Conservation (phyloP, 1,284 basidiomycete genomes). For the Pyrrhoderma noxium region DNA sequence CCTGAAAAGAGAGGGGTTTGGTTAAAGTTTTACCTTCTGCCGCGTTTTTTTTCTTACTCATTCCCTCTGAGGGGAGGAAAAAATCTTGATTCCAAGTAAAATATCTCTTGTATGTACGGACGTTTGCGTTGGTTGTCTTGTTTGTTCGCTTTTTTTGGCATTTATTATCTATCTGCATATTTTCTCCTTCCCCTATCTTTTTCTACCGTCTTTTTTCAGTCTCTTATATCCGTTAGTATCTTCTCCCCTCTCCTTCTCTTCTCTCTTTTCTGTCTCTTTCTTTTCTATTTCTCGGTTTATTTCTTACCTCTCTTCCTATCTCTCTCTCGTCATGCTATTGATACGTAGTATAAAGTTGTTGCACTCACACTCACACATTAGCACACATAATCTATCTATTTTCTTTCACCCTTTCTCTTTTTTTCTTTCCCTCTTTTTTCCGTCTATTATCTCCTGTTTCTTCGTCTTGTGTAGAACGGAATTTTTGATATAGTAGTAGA, state of each 20-base stretch:
- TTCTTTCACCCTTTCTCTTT: not conserved
- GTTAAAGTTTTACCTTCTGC: too few species aligned
- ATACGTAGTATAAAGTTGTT: not conserved
- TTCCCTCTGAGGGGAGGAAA: too few species aligned
- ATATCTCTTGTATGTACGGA: too few species aligned
- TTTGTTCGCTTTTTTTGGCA: not conserved
- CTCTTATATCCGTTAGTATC: not conserved
- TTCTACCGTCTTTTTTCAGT: not conserved
- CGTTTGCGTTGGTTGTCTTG: too few species aligned
- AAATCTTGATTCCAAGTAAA: too few species aligned
- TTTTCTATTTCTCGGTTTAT: not conserved
- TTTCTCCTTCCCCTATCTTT: not conserved
- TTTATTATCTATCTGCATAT: not conserved
- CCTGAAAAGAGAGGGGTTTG: too few species aligned
- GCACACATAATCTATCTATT: not conserved
- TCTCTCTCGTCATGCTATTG: not conserved
- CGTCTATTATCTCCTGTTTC: not conserved
- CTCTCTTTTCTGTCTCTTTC: not conserved
- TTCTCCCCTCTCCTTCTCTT: not conserved
- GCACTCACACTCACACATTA: not conserved
- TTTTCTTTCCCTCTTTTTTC: not conserved
- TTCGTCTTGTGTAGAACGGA: conserved; percentile 5
- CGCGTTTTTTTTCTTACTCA: too few species aligned
- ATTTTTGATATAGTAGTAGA: conserved; percentile 1
- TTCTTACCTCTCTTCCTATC: not conserved